Evolutionary conservation across 306 rosid genomes (phyloP), one percentile per base, ranked within the genome.

Genomic region (Trifolium subterraneum): DNA sequence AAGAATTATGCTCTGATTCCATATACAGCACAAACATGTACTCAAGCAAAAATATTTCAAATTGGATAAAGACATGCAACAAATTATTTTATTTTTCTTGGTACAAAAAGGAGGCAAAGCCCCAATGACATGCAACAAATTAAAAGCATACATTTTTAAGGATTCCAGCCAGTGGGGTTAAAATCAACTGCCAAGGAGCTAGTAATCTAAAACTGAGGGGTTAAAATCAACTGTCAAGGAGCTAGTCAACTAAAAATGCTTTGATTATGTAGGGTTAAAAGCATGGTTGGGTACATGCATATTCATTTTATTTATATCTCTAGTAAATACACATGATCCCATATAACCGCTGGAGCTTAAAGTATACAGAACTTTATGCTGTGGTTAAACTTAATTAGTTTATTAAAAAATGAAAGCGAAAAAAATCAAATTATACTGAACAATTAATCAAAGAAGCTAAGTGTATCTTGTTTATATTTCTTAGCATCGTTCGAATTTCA

Each of bases 31-130:
- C 18, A 41, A 71, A 65, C 54, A 33, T 22, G 59, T 42, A 71
- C 13, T n/a, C 29, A 16, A 75, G 18, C 39, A 44, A 80, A 79
- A 41, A 41, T 15, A 45, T 71, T 58, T 68, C 64, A 72, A 59
- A 36, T 80, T 50, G 20, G 45, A 73, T 51, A 79, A 73, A 45
- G 71, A 20, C 75, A 38, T 45, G 75, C 20, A 27, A 63, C 47
- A 47, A 59, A 36, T 41, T 67, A 76, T n/a, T n/a, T n/a, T n/a
- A n/a, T n/a, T n/a, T n/a, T n/a, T n/a, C n/a, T n/a, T n/a, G n/a
- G n/a, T n/a, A n/a, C n/a, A n/a, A n/a, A n/a, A n/a, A n/a, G n/a
- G n/a, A n/a, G n/a, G n/a, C n/a, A n/a, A n/a, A n/a, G n/a, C n/a
- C n/a, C n/a, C n/a, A n/a, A n/a, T n/a, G 71, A 20, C 75, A 38